Percentiles rank a stretch among this genome's conserved stretches.
Evolutionary conservation across 176 grass and related monocot species (phyloP).

Genomic region (Zoysia japonica): DNA sequence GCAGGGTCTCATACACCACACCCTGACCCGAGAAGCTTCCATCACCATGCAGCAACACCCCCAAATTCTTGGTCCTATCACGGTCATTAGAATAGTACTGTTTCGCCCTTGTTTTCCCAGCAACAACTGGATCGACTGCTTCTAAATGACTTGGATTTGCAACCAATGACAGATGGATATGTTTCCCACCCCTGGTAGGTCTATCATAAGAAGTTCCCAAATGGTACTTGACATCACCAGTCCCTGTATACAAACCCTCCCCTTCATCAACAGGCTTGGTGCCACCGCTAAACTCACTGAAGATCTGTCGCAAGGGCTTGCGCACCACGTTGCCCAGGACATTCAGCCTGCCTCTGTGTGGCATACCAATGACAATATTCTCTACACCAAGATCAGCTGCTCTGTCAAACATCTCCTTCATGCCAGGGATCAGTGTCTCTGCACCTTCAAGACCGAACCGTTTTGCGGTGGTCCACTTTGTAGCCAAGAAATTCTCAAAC

Average conservation of each 20-base stretch:
- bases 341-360: slow-evolving; percentile 95
- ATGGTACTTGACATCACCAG: slow-evolving; percentile 96
- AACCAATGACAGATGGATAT: slow-evolving; percentile 89
- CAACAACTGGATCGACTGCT: slow-evolving; percentile 89
- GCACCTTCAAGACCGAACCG: slow-evolving; percentile 85
- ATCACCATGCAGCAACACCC: slow-evolving; percentile 87
- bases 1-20: slow-evolving; percentile 92
- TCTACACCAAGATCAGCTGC: slow-evolving; percentile 79
- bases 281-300: slow-evolving; percentile 92
- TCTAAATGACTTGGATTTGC: slow-evolving; percentile 97
- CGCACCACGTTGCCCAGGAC: slow-evolving; percentile 86
- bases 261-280: slow-evolving; percentile 88
- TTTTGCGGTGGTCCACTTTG: slow-evolving; percentile 89
- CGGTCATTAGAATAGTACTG: slow-evolving; percentile 90
- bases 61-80: slow-evolving; percentile 90
- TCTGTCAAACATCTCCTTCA: slow-evolving; percentile 99
- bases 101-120: slow-evolving; percentile 93
- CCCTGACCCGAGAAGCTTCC: slow-evolving; percentile 98
- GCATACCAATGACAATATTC: slow-evolving; percentile 97
- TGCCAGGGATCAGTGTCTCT: slow-evolving; percentile 92
- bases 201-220: slow-evolving; percentile 93
- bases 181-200: slow-evolving; percentile 84
- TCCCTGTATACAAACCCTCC: slow-evolving; percentile 88
- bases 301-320: slow-evolving; percentile 94
- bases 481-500: slow-evolving; percentile 92